phyloP scores from a whole-genome alignment of 345 rosid species.

The Excoecaria agallocha region DNA sequence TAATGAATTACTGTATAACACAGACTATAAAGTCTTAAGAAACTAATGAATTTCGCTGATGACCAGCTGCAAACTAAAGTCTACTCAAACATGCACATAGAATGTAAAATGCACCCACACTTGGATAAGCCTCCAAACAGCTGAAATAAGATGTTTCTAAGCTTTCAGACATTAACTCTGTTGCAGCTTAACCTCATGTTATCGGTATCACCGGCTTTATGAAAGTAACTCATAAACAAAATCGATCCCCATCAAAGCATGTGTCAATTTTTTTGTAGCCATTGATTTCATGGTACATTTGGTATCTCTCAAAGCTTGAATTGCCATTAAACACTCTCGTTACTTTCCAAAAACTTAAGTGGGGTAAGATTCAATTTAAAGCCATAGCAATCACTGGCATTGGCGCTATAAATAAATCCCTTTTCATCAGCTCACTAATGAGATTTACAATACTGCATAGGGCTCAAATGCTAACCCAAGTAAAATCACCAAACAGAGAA shows the following conservation, averaged over 20 bases:
- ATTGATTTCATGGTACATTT: not conserved
- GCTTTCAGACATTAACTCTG: not conserved
- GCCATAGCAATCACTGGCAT: not conserved
- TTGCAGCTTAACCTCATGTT: not conserved
- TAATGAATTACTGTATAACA: not conserved
- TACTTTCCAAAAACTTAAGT: not conserved
- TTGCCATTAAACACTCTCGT: not conserved
- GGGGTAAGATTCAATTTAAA: not conserved
- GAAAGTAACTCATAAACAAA: not conserved
- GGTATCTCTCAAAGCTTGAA: not conserved
- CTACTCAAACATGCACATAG: not conserved
- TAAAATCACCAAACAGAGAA: not conserved
- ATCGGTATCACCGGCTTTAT: not conserved
- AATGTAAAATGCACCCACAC: not conserved
- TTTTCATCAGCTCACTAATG: not conserved
- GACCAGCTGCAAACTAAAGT: not conserved
- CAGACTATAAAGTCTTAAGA: not conserved
- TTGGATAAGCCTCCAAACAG: not conserved
- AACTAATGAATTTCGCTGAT: not conserved
- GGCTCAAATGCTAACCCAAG: not conserved
- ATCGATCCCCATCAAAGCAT: conserved; percentile 1
- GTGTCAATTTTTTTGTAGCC: not conserved
- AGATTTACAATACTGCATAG: not conserved
- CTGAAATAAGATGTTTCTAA: not conserved
- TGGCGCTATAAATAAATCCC: not conserved